Evolutionary conservation across 179 eudicot species (phyloP).

Genomic region (Vitellaria paradoxa): DNA sequence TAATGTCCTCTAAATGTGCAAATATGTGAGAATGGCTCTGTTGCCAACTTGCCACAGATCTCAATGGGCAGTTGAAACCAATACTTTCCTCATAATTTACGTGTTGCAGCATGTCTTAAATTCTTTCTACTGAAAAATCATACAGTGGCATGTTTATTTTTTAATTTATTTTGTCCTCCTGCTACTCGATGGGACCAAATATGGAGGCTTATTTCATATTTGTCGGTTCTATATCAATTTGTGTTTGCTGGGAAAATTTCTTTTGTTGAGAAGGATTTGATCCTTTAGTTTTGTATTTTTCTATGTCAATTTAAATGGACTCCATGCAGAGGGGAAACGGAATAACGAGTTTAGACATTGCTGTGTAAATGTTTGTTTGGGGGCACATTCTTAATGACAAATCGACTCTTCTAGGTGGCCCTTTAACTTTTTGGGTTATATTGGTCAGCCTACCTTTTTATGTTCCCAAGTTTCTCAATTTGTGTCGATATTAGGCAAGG

Average conservation of each 20-base stretch:
- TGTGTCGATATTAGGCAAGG: background rate
- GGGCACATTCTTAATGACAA: background rate
- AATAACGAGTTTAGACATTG: background rate
- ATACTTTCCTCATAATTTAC: background rate
- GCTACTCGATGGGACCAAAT: background rate
- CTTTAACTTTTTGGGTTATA: background rate
- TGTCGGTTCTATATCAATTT: background rate
- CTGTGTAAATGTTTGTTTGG: background rate
- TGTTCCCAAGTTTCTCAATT: background rate
- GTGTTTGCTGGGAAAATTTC: background rate
- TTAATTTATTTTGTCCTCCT: too few relatives aligned
- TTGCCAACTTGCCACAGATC: too few relatives aligned
- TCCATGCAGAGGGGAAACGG: background rate
- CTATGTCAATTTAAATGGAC: background rate
- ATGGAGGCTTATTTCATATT: background rate
- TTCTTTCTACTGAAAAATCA: background rate
- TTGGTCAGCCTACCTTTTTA: background rate
- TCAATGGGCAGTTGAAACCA: background rate
- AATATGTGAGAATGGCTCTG: conserved; percentile 5
- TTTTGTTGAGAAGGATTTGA: background rate
- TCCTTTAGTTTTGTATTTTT: background rate
- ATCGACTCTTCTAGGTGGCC: background rate
- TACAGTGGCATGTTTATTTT: background rate
- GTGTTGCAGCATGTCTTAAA: background rate
- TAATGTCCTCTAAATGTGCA: conserved; percentile 51